Percentiles rank a stretch among this genome's conserved stretches.
Evolutionary conservation across 2,329 filamentous ascomycete genomes (phyloP).

Genomic region (Blumeriella jaapii): DNA sequence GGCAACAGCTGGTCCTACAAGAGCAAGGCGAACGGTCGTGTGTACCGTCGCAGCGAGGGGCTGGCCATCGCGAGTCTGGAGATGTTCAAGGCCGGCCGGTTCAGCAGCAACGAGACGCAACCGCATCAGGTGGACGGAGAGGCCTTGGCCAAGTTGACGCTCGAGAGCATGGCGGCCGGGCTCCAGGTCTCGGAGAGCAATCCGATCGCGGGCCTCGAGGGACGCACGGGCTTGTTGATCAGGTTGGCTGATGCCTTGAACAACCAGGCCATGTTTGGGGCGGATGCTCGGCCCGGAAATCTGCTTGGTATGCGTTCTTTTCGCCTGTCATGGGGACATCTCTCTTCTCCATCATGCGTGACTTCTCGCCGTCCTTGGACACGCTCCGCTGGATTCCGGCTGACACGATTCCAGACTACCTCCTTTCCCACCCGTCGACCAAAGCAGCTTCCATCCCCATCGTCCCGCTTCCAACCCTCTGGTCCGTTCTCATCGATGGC

Average conservation of each 20-base stretch:
- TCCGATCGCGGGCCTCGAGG: constrained; percentile 73
- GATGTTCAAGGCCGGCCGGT: constrained; percentile 88
- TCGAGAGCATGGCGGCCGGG: constrained; percentile 64
- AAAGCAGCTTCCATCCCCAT: constrained; percentile 82
- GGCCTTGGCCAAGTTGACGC: constrained; percentile 62
- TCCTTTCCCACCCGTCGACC: constrained; percentile 84
- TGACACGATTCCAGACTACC: constrained; percentile 55
- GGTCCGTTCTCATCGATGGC: constrained; percentile 82
- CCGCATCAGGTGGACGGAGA: constrained; percentile 83
- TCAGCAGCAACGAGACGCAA: constrained; percentile 71
- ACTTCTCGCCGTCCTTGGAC: too few relatives aligned
- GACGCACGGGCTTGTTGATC: constrained; percentile 67
- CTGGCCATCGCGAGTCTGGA: constrained; percentile 67
- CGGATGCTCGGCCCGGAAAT: constrained; percentile 76
- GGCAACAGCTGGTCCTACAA: constrained; percentile 88
- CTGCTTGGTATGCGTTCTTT: constrained; percentile 63
- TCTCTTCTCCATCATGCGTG: too few relatives aligned
- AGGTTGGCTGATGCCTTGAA: constrained; percentile 64
- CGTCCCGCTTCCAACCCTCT: constrained; percentile 75
- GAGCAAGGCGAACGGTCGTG: constrained; percentile 73
- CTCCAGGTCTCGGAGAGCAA: constrained; percentile 77
- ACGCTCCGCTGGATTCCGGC: constrained; percentile 12
- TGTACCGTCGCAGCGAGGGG: constrained; percentile 79
- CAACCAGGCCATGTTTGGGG: constrained; percentile 75
- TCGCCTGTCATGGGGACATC: too few relatives aligned